Percentiles rank a stretch among this genome's conserved stretches.
phyloP scores from a whole-genome alignment of 495 filamentous ascomycete species.

The Penicillium lividum region DNA sequence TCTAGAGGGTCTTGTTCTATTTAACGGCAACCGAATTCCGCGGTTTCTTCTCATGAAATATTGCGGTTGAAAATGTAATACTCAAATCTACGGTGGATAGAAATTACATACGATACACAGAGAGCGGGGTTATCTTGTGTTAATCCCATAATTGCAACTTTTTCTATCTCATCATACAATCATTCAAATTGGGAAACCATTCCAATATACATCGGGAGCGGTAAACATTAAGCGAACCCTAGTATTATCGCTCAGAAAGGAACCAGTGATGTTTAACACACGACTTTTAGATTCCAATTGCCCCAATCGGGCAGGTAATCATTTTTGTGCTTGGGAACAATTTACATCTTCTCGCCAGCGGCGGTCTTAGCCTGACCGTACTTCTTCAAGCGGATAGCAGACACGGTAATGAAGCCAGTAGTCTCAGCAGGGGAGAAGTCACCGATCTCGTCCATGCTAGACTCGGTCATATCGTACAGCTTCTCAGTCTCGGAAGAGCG shows the following conservation, averaged over 20 bases:
- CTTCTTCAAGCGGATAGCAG: constrained; percentile 89
- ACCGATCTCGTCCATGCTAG: constrained; percentile 84
- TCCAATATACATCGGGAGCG: constrained; percentile 17
- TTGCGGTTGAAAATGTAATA: not conserved
- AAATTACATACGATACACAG: not conserved
- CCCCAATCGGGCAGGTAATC: not conserved
- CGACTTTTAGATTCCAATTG: constrained; percentile 14
- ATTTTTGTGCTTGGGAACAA: constrained; percentile 4
- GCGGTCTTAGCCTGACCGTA: constrained; percentile 71
- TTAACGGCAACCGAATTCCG: too few relatives aligned
- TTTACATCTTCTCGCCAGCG: constrained; percentile 51
- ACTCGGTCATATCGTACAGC: constrained; percentile 79
- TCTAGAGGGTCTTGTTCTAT: constrained; percentile 6
- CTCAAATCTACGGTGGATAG: not conserved
- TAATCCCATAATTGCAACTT: constrained; percentile 12
- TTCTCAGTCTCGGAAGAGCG: constrained; percentile 77
- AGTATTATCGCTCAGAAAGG: constrained; percentile 9
- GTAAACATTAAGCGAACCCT: constrained; percentile 9
- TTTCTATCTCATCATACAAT: constrained; percentile 32
- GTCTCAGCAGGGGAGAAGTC: constrained; percentile 76
- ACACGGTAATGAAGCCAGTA: constrained; percentile 77
- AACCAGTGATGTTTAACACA: constrained; percentile 31
- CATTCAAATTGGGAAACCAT: constrained; percentile 22
- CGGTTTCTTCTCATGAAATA: not conserved
- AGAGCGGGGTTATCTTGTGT: not conserved